Base-by-base conservation (phyloP, 495 filamentous ascomycete genomes). In the Penicillium lagena region DNA sequence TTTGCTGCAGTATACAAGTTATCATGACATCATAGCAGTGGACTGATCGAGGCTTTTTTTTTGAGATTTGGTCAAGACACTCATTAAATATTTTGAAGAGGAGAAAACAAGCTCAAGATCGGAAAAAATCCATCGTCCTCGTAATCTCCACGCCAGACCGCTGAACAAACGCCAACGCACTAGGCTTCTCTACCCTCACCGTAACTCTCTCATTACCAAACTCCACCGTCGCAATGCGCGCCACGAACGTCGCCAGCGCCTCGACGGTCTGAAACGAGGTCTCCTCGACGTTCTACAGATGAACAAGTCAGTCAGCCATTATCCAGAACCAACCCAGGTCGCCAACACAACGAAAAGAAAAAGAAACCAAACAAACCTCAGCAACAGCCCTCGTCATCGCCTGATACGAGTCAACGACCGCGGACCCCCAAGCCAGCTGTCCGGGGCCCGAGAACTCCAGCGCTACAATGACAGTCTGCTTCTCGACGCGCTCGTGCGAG, bases 91-190 rank as follows among this genome's bases (percentile, higher is more conserved):
- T 22, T 3, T 3, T 22, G 22, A 22, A 22, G 22, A 22, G 17
- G 22, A 22, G 17, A 17, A 17, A 17, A 1, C 17, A 17, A 22
- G 22, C 3, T 22, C 22, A 22, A 3, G 22, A 22, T 22, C 22
- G 46, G 45, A 76, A 77, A 52, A 78, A 78, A 4, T 62, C 60
- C 39, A 66, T 60, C 7, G 64, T 66, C 34, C 77, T 59, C 27
- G 76, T 80, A 40, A 81, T 75, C 55, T 80, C 71, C 7, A 81
- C 74, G 6, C 76, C 78, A 12, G 78, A 73, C 44, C 66, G 58
- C 46, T 73, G 63, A 7, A 78, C 76, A 60, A 79, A 79, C 7
- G 75, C 69, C 48, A 81, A 41, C 10, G 78, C 78, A 50, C 71
- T 79, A 2, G 78, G 77, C 56, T 81, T 81, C 48, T 80, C 69